Base-by-base conservation (phyloP, 768 basidiomycete species). In the Tephrocybe sp. region DNA sequence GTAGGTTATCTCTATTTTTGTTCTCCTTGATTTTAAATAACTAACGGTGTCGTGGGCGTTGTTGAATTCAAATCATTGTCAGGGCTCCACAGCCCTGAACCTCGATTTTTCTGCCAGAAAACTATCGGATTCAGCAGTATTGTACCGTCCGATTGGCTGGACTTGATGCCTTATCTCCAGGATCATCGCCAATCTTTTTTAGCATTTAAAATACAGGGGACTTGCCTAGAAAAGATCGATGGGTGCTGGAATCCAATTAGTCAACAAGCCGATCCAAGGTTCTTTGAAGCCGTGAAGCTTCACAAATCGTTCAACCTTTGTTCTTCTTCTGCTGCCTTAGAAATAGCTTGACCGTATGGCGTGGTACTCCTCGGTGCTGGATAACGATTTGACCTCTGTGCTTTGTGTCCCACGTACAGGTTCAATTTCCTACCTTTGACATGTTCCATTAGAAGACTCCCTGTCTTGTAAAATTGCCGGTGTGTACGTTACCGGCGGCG, bases 201-300 rank as follows among this genome's bases (percentile, higher is more conserved):
- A 45, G 42, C 46, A 32, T 51, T 54, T 54, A 54, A 48, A 45
- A 48, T 48, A 51, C 49, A 53, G 48, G 51, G 45, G 48, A 56
- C 16, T n/a, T 45, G 36, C 33, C 40, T 43, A 11, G 43, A 44
- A 48, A 50, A 53, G 46, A 48, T 7, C 39, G 16, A 17, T 33
- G 22, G 4, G 45, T 45, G n/a, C 17, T n/a, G 19, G 36, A 34
- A 33, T 31, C 40, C 32, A 19, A 45, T 48, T 38, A 53, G 42
- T 35, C 52, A 40, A 57, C 52, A 45, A 41, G 23, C 44, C 42
- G 40, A 49, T 46, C 22, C 30, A 46, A 43, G 26, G 45, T 52
- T 56, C 55, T 50, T 53, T 32, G 41, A 48, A 45, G 39, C 45
- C 35, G 44, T 34, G 39, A 46, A 43, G n/a, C 33, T 41, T 44